Conservation (phyloP, 1,284 basidiomycete species). For the Cryptococcus floricola region DNA sequence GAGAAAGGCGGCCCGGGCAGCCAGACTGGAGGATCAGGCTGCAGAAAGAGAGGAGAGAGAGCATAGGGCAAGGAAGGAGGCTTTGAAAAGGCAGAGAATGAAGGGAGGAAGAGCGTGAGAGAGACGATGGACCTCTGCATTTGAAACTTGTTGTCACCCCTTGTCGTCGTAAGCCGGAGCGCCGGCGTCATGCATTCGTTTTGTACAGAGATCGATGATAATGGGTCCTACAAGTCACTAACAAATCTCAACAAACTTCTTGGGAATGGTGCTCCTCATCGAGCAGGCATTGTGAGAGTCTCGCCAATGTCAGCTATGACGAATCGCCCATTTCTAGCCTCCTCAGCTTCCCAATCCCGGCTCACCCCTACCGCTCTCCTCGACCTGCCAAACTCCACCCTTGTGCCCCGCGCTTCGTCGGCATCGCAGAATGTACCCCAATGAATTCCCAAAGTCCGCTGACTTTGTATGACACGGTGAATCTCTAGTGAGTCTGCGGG, state of each 20-base stretch:
- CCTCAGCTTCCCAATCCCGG: slow-evolving; percentile 22
- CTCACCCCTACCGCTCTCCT: slow-evolving; percentile 29
- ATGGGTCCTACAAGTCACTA: background rate
- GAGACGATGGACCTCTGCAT: background rate
- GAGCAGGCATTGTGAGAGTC: slow-evolving; percentile 28
- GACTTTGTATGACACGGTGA: slow-evolving; percentile 30
- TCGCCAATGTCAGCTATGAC: slow-evolving; percentile 45
- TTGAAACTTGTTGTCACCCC: background rate
- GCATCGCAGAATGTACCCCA: slow-evolving; percentile 50
- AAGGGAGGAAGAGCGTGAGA: slow-evolving; percentile 3
- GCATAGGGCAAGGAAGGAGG: slow-evolving; percentile 32
- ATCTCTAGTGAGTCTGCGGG: slow-evolving; percentile 46
- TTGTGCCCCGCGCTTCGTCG: slow-evolving; percentile 43
- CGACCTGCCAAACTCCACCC: slow-evolving; percentile 44
- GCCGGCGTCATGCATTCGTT: background rate
- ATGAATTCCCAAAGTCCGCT: slow-evolving; percentile 44
- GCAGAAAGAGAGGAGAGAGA: slow-evolving; percentile 39
- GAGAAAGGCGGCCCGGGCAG: slow-evolving; percentile 32
- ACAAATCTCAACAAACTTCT: too few species aligned
- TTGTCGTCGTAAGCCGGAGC: background rate
- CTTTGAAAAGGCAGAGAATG: slow-evolving; percentile 20
- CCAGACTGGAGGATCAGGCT: slow-evolving; percentile 37
- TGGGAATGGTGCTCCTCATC: background rate
- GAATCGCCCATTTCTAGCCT: slow-evolving; percentile 33
- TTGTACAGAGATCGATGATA: background rate